Percentiles rank a stretch among this genome's conserved stretches.
These are phyloP conservation scores for Penicillium turbatum DNA, from an alignment of 495 filamentous ascomycete genomes.

Conservation along the genomic window DNA sequence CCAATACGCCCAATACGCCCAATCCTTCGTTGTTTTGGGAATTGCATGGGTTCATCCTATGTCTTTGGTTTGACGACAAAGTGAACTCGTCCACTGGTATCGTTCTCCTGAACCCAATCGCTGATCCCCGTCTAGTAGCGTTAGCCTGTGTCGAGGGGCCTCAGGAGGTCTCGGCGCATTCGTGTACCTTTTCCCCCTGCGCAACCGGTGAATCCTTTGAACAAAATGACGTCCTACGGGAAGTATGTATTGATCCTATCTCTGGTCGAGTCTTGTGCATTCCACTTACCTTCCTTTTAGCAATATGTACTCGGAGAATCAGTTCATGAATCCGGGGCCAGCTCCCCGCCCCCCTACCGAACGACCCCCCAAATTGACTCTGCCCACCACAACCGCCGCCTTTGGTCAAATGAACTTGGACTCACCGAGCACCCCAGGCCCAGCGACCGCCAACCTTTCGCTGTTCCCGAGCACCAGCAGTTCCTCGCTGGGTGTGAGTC, in stretches of 20 bases:
- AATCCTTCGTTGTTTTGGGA: background rate
- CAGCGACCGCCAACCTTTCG: conserved; percentile 41
- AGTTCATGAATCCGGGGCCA: conserved; percentile 96
- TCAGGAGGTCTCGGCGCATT: conserved; percentile 30
- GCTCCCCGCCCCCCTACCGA: conserved; percentile 86
- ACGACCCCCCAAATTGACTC: conserved; percentile 65
- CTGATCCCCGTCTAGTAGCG: background rate
- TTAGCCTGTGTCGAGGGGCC: conserved; percentile 9
- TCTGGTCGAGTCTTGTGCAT: background rate
- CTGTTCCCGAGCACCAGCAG: conserved; percentile 60
- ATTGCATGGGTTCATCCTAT: background rate
- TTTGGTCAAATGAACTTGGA: conserved; percentile 69
- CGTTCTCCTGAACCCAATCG: background rate
- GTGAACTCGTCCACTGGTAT: no score
- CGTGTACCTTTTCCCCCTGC: conserved; percentile 14
- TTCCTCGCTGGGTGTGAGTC: conserved; percentile 58
- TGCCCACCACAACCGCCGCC: conserved; percentile 57
- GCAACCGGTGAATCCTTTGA: conserved; percentile 8
- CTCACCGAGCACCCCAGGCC: conserved; percentile 57
- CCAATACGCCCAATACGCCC: background rate
- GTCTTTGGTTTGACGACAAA: background rate
- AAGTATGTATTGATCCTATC: conserved; percentile 33
- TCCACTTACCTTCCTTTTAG: conserved; percentile 1
- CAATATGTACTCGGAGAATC: conserved; percentile 61
- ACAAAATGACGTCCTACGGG: conserved; percentile 36